Percentiles rank a stretch among this genome's conserved stretches.
Conservation (phyloP, 2,329 filamentous ascomycete genomes). For the Hypoxylon sp. region DNA sequence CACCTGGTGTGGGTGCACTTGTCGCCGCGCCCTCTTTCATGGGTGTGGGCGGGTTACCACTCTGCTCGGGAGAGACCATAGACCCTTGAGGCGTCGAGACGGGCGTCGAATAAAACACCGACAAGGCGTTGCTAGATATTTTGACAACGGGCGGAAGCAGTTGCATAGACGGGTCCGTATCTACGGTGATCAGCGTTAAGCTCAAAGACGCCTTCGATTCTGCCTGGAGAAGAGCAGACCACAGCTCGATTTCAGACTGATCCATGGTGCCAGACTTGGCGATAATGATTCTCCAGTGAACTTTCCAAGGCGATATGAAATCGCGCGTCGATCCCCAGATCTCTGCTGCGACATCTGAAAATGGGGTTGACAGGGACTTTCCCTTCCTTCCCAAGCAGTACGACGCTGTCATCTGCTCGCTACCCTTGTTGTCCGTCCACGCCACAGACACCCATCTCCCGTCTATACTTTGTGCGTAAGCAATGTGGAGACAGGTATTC, state of each 20-base stretch:
- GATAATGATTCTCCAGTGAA: slow-evolving; percentile 80
- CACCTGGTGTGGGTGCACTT: slow-evolving; percentile 56
- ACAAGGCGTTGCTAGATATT: slow-evolving; percentile 54
- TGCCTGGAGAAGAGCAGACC: slow-evolving; percentile 60
- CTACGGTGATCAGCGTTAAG: slow-evolving; percentile 69
- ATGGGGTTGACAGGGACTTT: slow-evolving; percentile 57
- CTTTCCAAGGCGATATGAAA: slow-evolving; percentile 73
- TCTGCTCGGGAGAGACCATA: slow-evolving; percentile 68
- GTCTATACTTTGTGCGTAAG: slow-evolving; percentile 78
- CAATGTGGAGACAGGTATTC: slow-evolving; percentile 81
- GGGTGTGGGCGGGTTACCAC: slow-evolving; percentile 59
- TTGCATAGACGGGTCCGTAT: slow-evolving; percentile 70
- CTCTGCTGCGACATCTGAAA: slow-evolving; percentile 73
- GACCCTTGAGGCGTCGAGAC: slow-evolving; percentile 71
- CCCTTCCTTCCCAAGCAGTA: slow-evolving; percentile 74
- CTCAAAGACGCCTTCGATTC: slow-evolving; percentile 61
- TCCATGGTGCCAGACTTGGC: slow-evolving; percentile 76
- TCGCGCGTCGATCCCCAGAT: slow-evolving; percentile 81
- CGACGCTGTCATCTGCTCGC: slow-evolving; percentile 74
- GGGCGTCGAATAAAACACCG: slow-evolving; percentile 66
- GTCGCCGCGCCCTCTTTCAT: slow-evolving; percentile 48
- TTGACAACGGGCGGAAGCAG: slow-evolving; percentile 64
- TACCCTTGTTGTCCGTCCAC: slow-evolving; percentile 82
- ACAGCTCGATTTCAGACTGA: slow-evolving; percentile 68
- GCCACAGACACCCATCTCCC: slow-evolving; percentile 80